phyloP scores from a whole-genome alignment of 2,329 filamentous ascomycete species.

The Talaromyces sp. region DNA sequence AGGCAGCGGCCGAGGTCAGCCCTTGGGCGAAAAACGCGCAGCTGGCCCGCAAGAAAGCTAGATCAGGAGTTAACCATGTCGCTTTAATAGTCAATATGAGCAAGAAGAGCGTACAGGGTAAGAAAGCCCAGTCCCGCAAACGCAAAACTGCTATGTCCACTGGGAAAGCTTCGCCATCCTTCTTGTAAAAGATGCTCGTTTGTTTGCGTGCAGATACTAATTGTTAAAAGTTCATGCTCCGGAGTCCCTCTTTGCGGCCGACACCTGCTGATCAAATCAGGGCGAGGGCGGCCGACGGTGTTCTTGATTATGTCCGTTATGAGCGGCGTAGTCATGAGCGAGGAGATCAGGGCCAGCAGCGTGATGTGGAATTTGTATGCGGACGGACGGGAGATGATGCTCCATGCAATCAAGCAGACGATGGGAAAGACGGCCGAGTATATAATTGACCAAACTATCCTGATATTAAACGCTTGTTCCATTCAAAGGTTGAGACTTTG shows the following conservation, averaged over 20 bases:
- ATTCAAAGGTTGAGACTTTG: neutral
- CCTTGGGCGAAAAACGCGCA: constrained; percentile 55
- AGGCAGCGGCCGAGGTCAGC: constrained; percentile 54
- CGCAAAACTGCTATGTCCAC: constrained; percentile 58
- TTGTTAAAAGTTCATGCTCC: constrained; percentile 48
- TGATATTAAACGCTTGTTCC: neutral
- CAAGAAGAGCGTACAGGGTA: constrained; percentile 33
- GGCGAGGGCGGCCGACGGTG: constrained; percentile 73
- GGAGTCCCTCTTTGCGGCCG: constrained; percentile 61
- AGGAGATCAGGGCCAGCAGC: constrained; percentile 73
- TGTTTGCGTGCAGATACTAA: constrained; percentile 46
- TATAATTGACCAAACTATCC: constrained; percentile 62
- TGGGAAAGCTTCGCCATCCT: constrained; percentile 62
- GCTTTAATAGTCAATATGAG: neutral
- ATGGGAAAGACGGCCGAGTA: constrained; percentile 74
- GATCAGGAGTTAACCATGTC: neutral
- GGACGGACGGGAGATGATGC: constrained; percentile 57
- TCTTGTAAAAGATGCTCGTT: constrained; percentile 56
- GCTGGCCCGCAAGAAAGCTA: constrained; percentile 50
- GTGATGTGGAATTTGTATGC: constrained; percentile 81
- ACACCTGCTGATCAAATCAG: constrained; percentile 85
- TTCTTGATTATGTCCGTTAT: constrained; percentile 92
- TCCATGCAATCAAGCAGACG: constrained; percentile 61
- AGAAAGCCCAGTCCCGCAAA: constrained; percentile 60
- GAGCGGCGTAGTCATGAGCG: constrained; percentile 71